Evolutionary conservation across 805 yeast genomes (phyloP), one percentile per base, ranked within the genome.

Genomic region (Metschnikowia aberdeeniae): DNA sequence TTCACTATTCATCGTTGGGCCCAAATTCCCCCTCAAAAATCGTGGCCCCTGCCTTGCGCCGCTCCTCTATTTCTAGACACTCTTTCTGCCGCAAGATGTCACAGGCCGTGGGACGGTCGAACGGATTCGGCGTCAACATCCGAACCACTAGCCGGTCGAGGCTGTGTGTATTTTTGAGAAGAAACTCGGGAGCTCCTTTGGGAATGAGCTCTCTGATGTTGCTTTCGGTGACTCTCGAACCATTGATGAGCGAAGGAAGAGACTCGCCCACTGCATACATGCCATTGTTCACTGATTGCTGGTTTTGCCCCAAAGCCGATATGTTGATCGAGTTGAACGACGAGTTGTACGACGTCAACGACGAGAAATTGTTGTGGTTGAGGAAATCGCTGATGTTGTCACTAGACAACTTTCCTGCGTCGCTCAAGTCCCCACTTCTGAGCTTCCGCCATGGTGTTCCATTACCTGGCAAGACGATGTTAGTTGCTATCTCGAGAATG

Each of bases 11-110:
- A 27, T 54, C 55, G 32, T 50, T 50, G 8, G 97, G 96, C 0
- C 98, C 99, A 62, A 77, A 89, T 54, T 93, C 97, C 14, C 97
- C 98, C 67, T 92, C 99, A 58, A 84, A 93, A 51, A 93, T 86
- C 2, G 90, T 85, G 3, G 97, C 97, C 4, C 98, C 97, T 5
- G 96, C 87, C 60, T 85, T 86, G 42, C 97, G 75, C 49, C 92
- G 76, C 44, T 75, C 66, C 52, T 90, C 96, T 33, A 93, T 90
- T 47, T 82, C 77, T 37, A 77, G 73, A 50, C 93, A 81, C 62
- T 93, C 97, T 38, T 76, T 78, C 52, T 82, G 73, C 44, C 72
- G 76, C 45, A 93, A 66, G n/a, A 93, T 73, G 49, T 81, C 78
- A 24, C 69, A 75, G 0, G 95, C 92, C 5, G 84, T 80, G n/a